Evolutionary conservation across 1,139 yeast genomes (phyloP).

Genomic region (Yamadazyma atmosphaerica): DNA sequence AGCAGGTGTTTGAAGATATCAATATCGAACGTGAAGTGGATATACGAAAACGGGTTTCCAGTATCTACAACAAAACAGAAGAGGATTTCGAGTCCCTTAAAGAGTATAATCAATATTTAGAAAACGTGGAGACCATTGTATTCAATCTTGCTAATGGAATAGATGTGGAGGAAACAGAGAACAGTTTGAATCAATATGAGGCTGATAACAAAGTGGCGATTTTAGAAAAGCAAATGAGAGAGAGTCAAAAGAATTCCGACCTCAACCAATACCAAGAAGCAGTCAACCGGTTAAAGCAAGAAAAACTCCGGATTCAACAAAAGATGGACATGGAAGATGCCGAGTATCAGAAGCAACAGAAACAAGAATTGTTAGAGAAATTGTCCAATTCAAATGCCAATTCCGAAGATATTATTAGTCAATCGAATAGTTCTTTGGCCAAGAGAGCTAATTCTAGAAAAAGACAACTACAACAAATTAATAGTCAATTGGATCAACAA

Average conservation of each 20-base stretch:
- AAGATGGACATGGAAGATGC: slow-evolving; percentile 70
- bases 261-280: slow-evolving; percentile 59
- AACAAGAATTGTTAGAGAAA: slow-evolving; percentile 67
- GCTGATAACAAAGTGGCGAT: slow-evolving; percentile 74
- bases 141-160: slow-evolving; percentile 72
- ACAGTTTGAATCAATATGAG: slow-evolving; percentile 68
- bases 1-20: slow-evolving; percentile 89
- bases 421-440: slow-evolving; percentile 42
- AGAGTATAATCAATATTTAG: slow-evolving; percentile 75
- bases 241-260: slow-evolving; percentile 65
- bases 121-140: slow-evolving; percentile 77
- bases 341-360: slow-evolving; percentile 56
- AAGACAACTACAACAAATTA: slow-evolving; percentile 64
- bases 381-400: slow-evolving; percentile 55
- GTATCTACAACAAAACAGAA: slow-evolving; percentile 77
- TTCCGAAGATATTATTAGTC: slow-evolving; percentile 52
- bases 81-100: slow-evolving; percentile 64
- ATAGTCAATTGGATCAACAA: slow-evolving; percentile 48
- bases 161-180: slow-evolving; percentile 73
- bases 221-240: slow-evolving; percentile 63
- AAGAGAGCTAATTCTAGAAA: slow-evolving; percentile 69
- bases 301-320: slow-evolving; percentile 62
- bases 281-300: slow-evolving; percentile 57
- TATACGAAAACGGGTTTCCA: slow-evolving; percentile 73
- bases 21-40: slow-evolving; percentile 90